Evolutionary conservation across 2,329 filamentous ascomycete genomes (phyloP).

Genomic region (Colletotrichum gloeosporioides): DNA sequence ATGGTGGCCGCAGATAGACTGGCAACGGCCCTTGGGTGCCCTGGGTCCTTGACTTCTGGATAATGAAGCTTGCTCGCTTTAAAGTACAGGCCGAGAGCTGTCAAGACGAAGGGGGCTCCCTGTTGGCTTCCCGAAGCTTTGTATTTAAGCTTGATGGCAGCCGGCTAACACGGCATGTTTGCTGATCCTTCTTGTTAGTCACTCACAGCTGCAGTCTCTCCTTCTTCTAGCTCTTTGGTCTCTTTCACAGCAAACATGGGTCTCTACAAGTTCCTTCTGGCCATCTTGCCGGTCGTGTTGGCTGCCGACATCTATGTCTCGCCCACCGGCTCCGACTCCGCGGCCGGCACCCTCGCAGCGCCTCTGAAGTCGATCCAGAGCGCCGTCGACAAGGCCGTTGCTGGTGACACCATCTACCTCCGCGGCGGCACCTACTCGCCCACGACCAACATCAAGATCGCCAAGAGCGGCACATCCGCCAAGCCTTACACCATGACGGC

Average conservation of each 20-base stretch:
- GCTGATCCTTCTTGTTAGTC: background rate
- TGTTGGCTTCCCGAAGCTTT: slow-evolving; percentile 1
- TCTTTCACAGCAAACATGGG: slow-evolving; percentile 3
- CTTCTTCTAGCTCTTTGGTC: background rate
- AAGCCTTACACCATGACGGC: slow-evolving; percentile 46
- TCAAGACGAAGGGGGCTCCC: background rate
- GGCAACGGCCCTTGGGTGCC: background rate
- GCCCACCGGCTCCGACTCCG: slow-evolving; percentile 43
- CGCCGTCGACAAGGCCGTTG: slow-evolving; percentile 48
- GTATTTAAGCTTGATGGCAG: slow-evolving; percentile 19
- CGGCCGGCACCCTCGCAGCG: slow-evolving; percentile 39
- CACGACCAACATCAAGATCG: slow-evolving; percentile 52
- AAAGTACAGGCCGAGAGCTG: background rate
- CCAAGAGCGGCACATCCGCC: slow-evolving; percentile 43
- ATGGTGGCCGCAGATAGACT: slow-evolving; percentile 2
- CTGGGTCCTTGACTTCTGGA: background rate
- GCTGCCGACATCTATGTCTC: slow-evolving; percentile 50
- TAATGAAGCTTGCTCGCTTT: background rate
- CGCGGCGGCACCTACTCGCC: slow-evolving; percentile 43
- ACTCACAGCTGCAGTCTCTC: background rate
- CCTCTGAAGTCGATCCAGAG: slow-evolving; percentile 52
- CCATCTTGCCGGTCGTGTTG: slow-evolving; percentile 15
- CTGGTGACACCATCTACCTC: slow-evolving; percentile 45
- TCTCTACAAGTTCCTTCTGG: slow-evolving; percentile 18
- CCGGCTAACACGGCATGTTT: background rate